phyloP scores from a whole-genome alignment of 176 grass and related monocot species.

The Bolboschoenus planiculmis region DNA sequence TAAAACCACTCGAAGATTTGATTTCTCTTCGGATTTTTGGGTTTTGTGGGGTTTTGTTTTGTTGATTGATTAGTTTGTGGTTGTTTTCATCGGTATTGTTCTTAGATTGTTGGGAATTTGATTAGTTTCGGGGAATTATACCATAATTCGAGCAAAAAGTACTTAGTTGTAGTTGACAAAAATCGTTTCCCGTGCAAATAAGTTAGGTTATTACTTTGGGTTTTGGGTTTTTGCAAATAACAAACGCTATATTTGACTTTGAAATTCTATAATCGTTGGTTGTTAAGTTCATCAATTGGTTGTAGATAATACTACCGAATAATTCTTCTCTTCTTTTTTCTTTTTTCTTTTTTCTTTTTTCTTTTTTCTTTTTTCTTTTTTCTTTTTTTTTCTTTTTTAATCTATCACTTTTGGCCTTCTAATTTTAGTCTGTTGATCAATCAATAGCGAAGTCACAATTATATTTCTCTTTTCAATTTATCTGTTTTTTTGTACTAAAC shows the following conservation, averaged over 20 bases:
- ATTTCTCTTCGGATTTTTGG: neutral
- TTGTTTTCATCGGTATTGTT: neutral
- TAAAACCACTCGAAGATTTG: neutral
- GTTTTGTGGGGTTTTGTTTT: constrained; percentile 13
- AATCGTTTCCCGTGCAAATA: neutral
- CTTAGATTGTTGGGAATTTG: neutral
- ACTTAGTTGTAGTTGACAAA: neutral
- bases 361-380: neutral
- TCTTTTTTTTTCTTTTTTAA: neutral
- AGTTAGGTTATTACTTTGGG: neutral
- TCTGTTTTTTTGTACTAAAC: neutral
- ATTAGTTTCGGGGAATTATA: neutral
- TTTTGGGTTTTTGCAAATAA: constrained; percentile 10
- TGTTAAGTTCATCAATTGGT: neutral
- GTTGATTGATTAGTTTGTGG: neutral
- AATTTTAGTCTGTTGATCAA: neutral
- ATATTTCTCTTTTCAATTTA: neutral
- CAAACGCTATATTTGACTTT: neutral
- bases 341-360: neutral
- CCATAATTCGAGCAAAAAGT: neutral
- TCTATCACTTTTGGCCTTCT: neutral
- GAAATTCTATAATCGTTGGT: neutral
- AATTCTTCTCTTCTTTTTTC: neutral
- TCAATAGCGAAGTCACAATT: neutral
- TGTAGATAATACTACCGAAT: neutral